Evolutionary conservation across 371 early-diverging fungal species (phyloP).

Genomic region (Funneliformis caledonium): DNA sequence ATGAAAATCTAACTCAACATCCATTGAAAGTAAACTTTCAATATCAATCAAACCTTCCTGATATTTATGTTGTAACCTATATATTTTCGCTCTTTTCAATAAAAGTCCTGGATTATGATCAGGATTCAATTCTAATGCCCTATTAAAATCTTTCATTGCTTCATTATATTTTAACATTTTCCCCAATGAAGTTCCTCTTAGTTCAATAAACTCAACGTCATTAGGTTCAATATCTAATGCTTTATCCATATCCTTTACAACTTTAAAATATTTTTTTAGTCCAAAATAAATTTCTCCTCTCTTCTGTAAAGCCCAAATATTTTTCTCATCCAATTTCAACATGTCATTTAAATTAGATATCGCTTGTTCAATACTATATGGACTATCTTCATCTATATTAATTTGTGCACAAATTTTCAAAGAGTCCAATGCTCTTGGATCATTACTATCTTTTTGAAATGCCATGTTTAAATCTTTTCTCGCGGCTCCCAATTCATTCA

Average conservation of each 20-base stretch:
- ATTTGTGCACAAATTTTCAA: slow-evolving; percentile 19
- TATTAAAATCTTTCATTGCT: slow-evolving; percentile 27
- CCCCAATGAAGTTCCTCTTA: not conserved
- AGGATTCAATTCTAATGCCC: not conserved
- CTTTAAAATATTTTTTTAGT: slow-evolving; percentile 6
- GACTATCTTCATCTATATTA: not conserved
- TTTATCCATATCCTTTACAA: slow-evolving; percentile 23
- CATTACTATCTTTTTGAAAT: not conserved
- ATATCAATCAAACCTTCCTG: slow-evolving; percentile 19
- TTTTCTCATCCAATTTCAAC: not conserved
- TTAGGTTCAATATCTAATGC: not conserved
- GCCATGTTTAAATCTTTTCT: slow-evolving; percentile 27
- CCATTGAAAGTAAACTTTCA: slow-evolving; percentile 7
- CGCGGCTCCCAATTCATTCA: not conserved
- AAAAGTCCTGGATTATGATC: not conserved
- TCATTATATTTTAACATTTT: slow-evolving; percentile 20
- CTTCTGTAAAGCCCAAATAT: not conserved
- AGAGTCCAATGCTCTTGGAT: not conserved
- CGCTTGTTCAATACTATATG: not conserved
- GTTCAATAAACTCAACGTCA: not conserved
- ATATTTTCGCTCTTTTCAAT: not conserved
- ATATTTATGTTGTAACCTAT: slow-evolving; percentile 2
- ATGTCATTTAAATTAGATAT: not conserved
- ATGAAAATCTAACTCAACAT: not conserved
- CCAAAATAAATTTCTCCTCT: slow-evolving; percentile 20